Base-by-base conservation (phyloP, 768 basidiomycete genomes). In the Collybia nuda region DNA sequence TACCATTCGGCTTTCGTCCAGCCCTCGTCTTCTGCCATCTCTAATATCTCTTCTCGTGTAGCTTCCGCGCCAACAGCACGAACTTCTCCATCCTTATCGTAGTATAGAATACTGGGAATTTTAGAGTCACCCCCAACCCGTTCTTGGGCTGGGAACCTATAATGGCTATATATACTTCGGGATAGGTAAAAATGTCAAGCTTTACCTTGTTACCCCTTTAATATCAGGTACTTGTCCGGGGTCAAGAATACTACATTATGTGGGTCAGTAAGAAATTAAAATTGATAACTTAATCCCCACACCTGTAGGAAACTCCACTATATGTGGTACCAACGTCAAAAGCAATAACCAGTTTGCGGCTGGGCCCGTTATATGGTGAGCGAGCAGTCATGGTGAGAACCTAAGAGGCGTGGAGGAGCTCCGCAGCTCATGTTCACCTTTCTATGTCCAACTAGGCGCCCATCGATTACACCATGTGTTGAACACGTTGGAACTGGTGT, bases 61-160 rank as follows among this genome's bases (percentile, higher is more conserved):
- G 79, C 75, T 51, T 78, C 77, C 1, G 75, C 76, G 0, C 79
- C 79, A 4, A 71, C 61, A 0, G 78, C 79, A 32, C 58, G 67
- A 2, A 73, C 62, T 0, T 35, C 29, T 2, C 76, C 78, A n/a
- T 64, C 51, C 7, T 54, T 46, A 49, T 78, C 77, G 51, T 81
- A 81, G 50, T 74, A 75, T 12, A 81, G 49, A 26, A 78, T 62
- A 0, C 77, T 75, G 0, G 76, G 79, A 37, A 81, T 76, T 51
- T 79, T 81, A 19, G 67, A 72, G 46, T 78, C 72, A 4, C 75
- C 72, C 2, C 72, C 73, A n/a, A 70, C 62, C 3, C 69, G 63
- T n/a, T 76, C 72, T 50, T 77, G 76, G 1, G 69, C 72, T 5
- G 77, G 80, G 50, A 71, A 79, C 49, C 79, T 79, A 39, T 43